A percentile compares a stretch with the other conserved stretches of the same genome.
phyloP scores from a whole-genome alignment of 768 basidiomycete genomes.

The Epithele typhae region DNA sequence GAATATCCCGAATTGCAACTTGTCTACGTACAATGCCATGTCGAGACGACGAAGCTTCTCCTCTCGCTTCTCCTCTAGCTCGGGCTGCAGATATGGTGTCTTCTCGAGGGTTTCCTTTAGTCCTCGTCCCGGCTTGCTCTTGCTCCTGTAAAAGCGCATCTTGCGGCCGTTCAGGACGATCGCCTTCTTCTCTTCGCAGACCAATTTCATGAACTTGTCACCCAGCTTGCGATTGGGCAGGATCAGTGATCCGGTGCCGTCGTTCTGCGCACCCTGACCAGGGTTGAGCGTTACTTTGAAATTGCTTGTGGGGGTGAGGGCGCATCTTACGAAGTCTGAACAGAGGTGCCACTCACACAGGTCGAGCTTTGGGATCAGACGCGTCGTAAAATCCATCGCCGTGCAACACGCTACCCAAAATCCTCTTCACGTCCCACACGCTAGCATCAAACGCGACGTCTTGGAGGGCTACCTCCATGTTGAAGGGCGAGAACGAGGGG shows the following conservation, averaged over 20 bases:
- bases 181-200: conserved; percentile 27
- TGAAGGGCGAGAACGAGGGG: neutral
- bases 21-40: conserved; percentile 49
- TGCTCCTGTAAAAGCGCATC: conserved; percentile 16
- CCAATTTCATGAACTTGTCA: conserved; percentile 41
- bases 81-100: conserved; percentile 28
- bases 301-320: conserved; percentile 38
- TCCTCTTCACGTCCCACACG: conserved; percentile 53
- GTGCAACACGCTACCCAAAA: conserved; percentile 55
- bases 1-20: conserved; percentile 65
- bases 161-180: conserved; percentile 21
- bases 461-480: conserved; percentile 37
- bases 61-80: conserved; percentile 25
- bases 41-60: conserved; percentile 40
- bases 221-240: conserved; percentile 32
- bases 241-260: conserved; percentile 41
- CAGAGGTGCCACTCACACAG: conserved; percentile 13
- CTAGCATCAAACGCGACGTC: conserved; percentile 36
- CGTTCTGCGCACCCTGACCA: conserved; percentile 49
- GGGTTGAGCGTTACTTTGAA: conserved; percentile 55
- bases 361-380: conserved; percentile 23
- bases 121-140: conserved; percentile 1
- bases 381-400: conserved; percentile 43
- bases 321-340: neutral
- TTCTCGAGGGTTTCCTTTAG: conserved; percentile 24